Conservation (phyloP, 495 filamentous ascomycete species). For the Astrocystis sublimbata region DNA sequence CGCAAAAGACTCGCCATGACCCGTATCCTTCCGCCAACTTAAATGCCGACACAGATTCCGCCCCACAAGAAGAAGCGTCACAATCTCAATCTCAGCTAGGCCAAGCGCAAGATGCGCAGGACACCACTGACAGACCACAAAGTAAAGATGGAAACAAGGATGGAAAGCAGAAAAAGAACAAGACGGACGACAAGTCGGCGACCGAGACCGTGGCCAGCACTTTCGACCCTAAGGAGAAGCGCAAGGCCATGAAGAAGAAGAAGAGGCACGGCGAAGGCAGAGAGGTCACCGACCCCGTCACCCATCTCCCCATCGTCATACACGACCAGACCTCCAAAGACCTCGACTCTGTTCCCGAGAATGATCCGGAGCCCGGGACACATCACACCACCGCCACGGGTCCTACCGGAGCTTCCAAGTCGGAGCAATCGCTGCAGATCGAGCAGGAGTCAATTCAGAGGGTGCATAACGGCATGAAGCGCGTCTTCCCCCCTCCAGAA, state of each 20-base stretch:
- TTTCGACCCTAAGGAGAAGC: conserved; percentile 57
- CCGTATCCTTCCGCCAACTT: conserved; percentile 46
- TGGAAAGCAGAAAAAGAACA: conserved; percentile 20
- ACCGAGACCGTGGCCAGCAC: conserved; percentile 50
- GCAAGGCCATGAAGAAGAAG: conserved; percentile 59
- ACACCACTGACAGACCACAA: conserved; percentile 20
- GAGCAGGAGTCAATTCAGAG: conserved; percentile 52
- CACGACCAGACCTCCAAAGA: conserved; percentile 65
- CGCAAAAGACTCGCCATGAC: conserved; percentile 29
- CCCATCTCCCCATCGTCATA: conserved; percentile 63
- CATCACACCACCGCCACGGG: conserved; percentile 49
- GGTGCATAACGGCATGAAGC: conserved; percentile 51
- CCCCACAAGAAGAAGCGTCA: conserved; percentile 32
- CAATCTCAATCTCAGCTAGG: background rate
- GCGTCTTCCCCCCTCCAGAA: conserved; percentile 64
- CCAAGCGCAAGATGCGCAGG: background rate
- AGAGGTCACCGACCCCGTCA: conserved; percentile 72
- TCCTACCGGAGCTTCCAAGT: conserved; percentile 47
- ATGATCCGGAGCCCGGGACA: conserved; percentile 48
- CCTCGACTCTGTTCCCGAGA: conserved; percentile 55
- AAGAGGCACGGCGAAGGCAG: conserved; percentile 57
- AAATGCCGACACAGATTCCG: conserved; percentile 59
- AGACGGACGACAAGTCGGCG: conserved; percentile 45
- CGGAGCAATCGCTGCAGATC: conserved; percentile 41
- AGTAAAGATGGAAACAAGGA: conserved; percentile 18